Evolutionary conservation across 1,284 basidiomycete genomes (phyloP), one percentile per base, ranked within the genome.

Genomic region (Fomitopsis betulina): DNA sequence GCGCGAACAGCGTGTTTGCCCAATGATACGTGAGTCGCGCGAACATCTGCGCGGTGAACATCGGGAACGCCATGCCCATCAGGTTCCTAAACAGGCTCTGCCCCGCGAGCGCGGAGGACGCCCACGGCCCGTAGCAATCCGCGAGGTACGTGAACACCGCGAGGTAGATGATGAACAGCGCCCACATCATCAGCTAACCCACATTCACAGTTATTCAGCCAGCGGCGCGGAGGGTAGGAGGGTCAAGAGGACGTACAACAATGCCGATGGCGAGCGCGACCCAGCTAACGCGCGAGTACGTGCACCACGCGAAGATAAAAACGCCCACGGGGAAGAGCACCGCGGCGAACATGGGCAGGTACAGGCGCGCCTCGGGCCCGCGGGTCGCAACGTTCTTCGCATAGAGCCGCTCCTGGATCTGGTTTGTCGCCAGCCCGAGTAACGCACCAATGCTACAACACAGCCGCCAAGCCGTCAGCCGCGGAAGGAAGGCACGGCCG

Each of bases 351-450:
- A 88, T 87, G 2, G 88, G 84, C 19, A 75, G 72, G 62, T 88
- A 91, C 23, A 94, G 72, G 10, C 91, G 79, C 0, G 91, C 91
- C 72, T 93, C 91, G 0, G 89, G 85, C 0, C 89, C 89, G 45
- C 79, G 73, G 15, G 66, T 77, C 1, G 73, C 70, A 19, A 83
- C 79, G 59, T 85, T 73, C 67, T 82, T 81, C 45, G 32, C 17
- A 25, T 51, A 43, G 12, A 54, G 25, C 35, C 37, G 54, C 45
- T 60, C 37, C 19, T 58, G 57, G 12, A 51, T 50, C n/a, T 25
- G 5, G 53, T 56, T 59, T 13, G 55, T 47, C 25, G 27, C 19
- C 17, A 60, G 30, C 25, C 43, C 40, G n/a, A 58, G 13, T 25
- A 55, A 39, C 33, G 54, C 21, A 42, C 45, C 27, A 8, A 57